A percentile compares a stretch with the other conserved stretches of the same genome.
These are phyloP conservation scores for Talaromyces trachyspermus DNA, from an alignment of 495 filamentous ascomycete genomes.

Conservation along the genomic window DNA sequence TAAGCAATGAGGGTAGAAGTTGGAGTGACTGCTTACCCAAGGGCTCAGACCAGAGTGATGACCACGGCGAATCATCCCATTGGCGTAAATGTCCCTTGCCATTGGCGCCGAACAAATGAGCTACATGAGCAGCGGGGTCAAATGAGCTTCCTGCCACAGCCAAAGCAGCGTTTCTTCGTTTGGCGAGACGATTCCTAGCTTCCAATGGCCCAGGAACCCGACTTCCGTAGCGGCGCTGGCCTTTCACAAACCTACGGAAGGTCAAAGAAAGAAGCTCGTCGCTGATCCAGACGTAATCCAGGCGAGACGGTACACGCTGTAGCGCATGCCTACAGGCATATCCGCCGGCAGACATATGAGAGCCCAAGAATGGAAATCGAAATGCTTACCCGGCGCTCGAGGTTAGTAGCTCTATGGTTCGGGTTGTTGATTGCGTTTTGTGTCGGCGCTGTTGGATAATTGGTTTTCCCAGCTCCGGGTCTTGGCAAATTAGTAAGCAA, in stretches of 20 bases:
- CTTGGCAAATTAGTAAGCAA: too few relatives aligned
- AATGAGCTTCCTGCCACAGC: slow-evolving; percentile 23
- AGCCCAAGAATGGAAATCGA: slow-evolving; percentile 7
- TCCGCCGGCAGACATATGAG: slow-evolving; percentile 36
- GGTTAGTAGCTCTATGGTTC: too few relatives aligned
- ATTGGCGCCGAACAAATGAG: slow-evolving; percentile 36
- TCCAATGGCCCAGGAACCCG: slow-evolving; percentile 53
- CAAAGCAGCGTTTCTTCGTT: slow-evolving; percentile 41
- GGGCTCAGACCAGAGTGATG: slow-evolving; percentile 17
- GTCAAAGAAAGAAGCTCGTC: slow-evolving; percentile 46
- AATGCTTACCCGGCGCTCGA: too few relatives aligned
- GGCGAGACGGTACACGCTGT: slow-evolving; percentile 16
- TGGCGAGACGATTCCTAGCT: slow-evolving; percentile 46
- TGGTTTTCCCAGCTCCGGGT: background rate
- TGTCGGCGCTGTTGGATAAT: background rate
- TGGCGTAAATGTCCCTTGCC: slow-evolving; percentile 36
- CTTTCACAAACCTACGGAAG: slow-evolving; percentile 40
- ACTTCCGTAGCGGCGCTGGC: slow-evolving; percentile 43
- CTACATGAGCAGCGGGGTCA: slow-evolving; percentile 28
- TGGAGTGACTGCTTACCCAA: slow-evolving; percentile 15
- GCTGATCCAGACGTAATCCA: slow-evolving; percentile 46
- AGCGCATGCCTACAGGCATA: slow-evolving; percentile 38
- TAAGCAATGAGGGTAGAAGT: too few relatives aligned
- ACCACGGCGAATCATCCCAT: slow-evolving; percentile 29
- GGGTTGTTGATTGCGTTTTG: background rate